Percentiles rank a stretch among this genome's conserved stretches.
These are phyloP conservation scores for Claviceps fusiformis DNA, from an alignment of 2,329 filamentous ascomycete genomes.

Conservation along the genomic window DNA sequence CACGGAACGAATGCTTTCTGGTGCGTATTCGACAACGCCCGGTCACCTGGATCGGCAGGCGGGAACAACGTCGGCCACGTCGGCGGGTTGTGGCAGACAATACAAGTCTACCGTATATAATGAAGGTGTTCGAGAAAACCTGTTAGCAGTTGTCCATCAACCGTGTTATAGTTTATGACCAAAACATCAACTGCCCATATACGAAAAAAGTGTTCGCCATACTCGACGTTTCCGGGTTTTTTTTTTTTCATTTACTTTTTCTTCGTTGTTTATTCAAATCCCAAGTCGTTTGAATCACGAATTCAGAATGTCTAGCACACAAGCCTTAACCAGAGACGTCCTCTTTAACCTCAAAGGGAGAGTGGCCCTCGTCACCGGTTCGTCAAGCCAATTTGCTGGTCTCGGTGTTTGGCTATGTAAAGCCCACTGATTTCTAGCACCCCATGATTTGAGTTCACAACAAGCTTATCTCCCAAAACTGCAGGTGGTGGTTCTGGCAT, in stretches of 20 bases:
- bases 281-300: neutral
- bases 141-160: neutral
- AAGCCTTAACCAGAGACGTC: conserved; percentile 20
- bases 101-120: neutral
- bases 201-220: neutral
- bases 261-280: neutral
- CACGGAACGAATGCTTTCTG: neutral
- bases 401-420: neutral
- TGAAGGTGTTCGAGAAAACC: neutral
- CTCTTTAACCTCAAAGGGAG: conserved; percentile 29
- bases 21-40: neutral
- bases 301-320: conserved; percentile 5
- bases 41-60: too few species aligned
- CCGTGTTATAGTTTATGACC: neutral
- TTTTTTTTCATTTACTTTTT: too few species aligned
- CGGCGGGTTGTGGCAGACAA: neutral
- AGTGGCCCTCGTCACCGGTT: conserved; percentile 32
- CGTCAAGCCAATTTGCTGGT: neutral
- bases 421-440: too few species aligned
- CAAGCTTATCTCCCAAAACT: neutral
- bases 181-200: neutral
- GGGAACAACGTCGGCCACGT: too few species aligned
- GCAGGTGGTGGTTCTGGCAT: conserved; percentile 46
- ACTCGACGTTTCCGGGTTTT: neutral
- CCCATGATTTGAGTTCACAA: too few species aligned